These are phyloP conservation scores for Golubevia pallescens DNA, from an alignment of 1,284 basidiomycete species.

Conservation along the genomic window DNA sequence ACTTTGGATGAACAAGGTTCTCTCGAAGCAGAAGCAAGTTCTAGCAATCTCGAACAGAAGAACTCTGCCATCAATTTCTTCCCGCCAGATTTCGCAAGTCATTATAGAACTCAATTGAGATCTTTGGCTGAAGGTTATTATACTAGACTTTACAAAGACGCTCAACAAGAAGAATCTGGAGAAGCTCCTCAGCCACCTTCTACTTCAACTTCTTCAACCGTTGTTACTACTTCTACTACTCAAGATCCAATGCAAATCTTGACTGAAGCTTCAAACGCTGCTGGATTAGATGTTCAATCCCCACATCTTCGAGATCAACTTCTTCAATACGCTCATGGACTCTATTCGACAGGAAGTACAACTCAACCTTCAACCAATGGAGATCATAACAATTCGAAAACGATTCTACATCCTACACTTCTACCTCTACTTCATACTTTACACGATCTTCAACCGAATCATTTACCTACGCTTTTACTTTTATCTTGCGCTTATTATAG, in stretches of 20 bases:
- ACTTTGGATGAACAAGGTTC: neutral
- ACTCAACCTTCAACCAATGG: neutral
- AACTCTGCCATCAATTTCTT: conserved; percentile 29
- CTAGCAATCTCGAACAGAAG: conserved; percentile 2
- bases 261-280: conserved; percentile 32
- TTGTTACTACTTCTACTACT: conserved; percentile 4
- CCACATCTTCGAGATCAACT: conserved; percentile 50
- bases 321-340: conserved; percentile 52
- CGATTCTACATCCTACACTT: conserved; percentile 45
- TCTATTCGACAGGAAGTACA: conserved; percentile 38
- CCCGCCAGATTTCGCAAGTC: conserved; percentile 55
- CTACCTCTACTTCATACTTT: conserved; percentile 53
- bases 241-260: conserved; percentile 49
- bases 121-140: conserved; percentile 52
- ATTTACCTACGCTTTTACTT: conserved; percentile 50
- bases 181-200: neutral
- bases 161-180: neutral
- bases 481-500: conserved; percentile 58
- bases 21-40: conserved; percentile 2
- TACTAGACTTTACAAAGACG: conserved; percentile 38
- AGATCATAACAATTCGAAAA: neutral
- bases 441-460: conserved; percentile 44
- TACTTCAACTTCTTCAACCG: neutral
- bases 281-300: conserved; percentile 30
- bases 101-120: conserved; percentile 49